These are phyloP conservation scores for Erigeron canadensis DNA, from an alignment of 129 eudicot species.

Conservation along the genomic window DNA sequence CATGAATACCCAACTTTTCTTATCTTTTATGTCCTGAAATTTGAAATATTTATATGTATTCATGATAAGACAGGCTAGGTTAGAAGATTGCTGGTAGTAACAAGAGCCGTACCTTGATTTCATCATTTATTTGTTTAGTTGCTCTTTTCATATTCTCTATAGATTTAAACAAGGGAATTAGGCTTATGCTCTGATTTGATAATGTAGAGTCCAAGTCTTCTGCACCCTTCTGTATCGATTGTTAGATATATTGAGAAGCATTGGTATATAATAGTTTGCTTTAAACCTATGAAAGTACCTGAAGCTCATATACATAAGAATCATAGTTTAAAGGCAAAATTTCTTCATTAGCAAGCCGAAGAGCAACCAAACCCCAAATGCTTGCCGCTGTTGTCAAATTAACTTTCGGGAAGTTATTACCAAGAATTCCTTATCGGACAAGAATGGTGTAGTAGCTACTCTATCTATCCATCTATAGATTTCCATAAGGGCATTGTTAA, in stretches of 20 bases:
- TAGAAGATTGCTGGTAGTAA: neutral
- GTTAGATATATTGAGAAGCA: constrained; percentile 2
- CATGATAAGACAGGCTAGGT: constrained; percentile 1
- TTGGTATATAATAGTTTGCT: neutral
- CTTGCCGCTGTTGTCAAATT: constrained; percentile 59
- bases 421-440: neutral
- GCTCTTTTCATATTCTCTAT: constrained; percentile 57
- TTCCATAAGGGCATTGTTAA: neutral
- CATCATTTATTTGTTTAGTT: constrained; percentile 46
- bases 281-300: constrained; percentile 44
- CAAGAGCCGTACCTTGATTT: constrained; percentile 48
- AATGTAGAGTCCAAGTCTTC: constrained; percentile 47
- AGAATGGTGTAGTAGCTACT: neutral
- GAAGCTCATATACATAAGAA: constrained; percentile 62
- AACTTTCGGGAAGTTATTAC: neutral
- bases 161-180: constrained; percentile 68
- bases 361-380: constrained; percentile 88
- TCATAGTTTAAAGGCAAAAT: constrained; percentile 69
- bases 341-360: constrained; percentile 77
- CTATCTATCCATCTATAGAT: neutral
- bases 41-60: constrained; percentile 6
- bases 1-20: constrained; percentile 45
- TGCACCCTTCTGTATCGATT: constrained; percentile 55
- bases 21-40: constrained; percentile 48
- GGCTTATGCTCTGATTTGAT: constrained; percentile 39